Conservation (phyloP, 148 eudicot species). For the Rheum nobile region DNA sequence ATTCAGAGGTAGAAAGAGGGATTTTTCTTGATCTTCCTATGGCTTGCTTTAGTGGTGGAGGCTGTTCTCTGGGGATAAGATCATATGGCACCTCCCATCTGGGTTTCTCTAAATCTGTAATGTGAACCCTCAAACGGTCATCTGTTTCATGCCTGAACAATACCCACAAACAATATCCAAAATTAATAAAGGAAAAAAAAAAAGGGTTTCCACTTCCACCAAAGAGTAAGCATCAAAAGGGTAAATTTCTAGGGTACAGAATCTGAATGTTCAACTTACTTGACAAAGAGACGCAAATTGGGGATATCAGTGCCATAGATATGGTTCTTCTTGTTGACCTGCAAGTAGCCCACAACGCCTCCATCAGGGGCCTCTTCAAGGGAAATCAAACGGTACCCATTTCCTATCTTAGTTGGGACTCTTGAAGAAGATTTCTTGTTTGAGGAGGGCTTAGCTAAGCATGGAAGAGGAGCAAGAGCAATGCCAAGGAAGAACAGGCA, state of each 20-base stretch:
- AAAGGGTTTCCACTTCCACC: too few species aligned
- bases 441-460: constrained; percentile 7
- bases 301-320: constrained; percentile 87
- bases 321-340: constrained; percentile 47
- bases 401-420: constrained; percentile 51
- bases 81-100: constrained; percentile 95
- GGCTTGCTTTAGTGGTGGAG: constrained; percentile 39
- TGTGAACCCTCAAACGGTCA: constrained; percentile 63
- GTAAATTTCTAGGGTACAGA: neutral
- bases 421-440: constrained; percentile 15
- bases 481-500: constrained; percentile 15
- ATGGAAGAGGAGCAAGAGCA: neutral
- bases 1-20: constrained; percentile 34
- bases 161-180: neutral
- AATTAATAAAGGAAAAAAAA: neutral
- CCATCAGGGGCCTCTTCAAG: constrained; percentile 62
- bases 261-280: constrained; percentile 28
- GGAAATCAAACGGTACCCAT: constrained; percentile 75
- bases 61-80: constrained; percentile 58
- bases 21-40: constrained; percentile 26
- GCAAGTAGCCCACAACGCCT: constrained; percentile 65
- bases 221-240: neutral
- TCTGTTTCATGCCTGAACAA: constrained; percentile 75
- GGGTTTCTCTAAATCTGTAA: constrained; percentile 66
- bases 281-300: constrained; percentile 64